Conservation (phyloP, 345 rosid species). For the Linum trigynum region DNA sequence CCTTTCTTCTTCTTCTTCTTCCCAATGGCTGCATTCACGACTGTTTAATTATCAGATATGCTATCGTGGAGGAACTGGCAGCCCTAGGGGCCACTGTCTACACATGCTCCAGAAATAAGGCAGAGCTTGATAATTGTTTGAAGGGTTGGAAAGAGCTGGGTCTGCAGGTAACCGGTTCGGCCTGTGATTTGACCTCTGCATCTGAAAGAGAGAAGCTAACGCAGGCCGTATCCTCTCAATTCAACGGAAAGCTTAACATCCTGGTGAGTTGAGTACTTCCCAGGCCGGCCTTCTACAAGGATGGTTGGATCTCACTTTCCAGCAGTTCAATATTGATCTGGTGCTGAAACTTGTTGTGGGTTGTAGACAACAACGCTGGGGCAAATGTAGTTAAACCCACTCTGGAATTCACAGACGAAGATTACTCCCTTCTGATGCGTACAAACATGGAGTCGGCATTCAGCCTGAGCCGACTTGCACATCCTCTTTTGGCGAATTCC, state of each 20-base stretch:
- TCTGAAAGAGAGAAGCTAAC: slow-evolving; percentile 9
- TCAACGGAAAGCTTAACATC: slow-evolving; percentile 16
- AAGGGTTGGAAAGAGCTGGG: slow-evolving; percentile 13
- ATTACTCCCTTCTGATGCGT: background rate
- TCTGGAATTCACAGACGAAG: background rate
- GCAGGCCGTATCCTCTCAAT: slow-evolving; percentile 11
- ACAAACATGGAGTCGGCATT: slow-evolving; percentile 3
- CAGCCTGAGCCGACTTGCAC: slow-evolving; percentile 1
- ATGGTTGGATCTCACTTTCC: too few relatives aligned
- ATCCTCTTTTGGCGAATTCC: background rate
- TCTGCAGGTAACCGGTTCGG: slow-evolving; percentile 15
- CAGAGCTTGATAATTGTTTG: slow-evolving; percentile 4
- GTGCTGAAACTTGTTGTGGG: background rate
- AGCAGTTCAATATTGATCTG: background rate
- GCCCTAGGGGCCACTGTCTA: slow-evolving; percentile 13
- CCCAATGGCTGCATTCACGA: too few relatives aligned
- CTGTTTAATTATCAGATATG: background rate
- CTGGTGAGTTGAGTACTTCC: slow-evolving; percentile 18
- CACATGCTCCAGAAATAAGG: slow-evolving; percentile 13
- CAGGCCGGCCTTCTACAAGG: too few relatives aligned
- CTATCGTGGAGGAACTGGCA: slow-evolving; percentile 19
- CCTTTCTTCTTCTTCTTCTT: too few relatives aligned
- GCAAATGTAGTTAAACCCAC: background rate
- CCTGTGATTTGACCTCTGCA: slow-evolving; percentile 12
- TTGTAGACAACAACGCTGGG: slow-evolving; percentile 2